Conservation (phyloP, 2,329 filamentous ascomycete genomes). For the Paracoccidioides lutzii region DNA sequence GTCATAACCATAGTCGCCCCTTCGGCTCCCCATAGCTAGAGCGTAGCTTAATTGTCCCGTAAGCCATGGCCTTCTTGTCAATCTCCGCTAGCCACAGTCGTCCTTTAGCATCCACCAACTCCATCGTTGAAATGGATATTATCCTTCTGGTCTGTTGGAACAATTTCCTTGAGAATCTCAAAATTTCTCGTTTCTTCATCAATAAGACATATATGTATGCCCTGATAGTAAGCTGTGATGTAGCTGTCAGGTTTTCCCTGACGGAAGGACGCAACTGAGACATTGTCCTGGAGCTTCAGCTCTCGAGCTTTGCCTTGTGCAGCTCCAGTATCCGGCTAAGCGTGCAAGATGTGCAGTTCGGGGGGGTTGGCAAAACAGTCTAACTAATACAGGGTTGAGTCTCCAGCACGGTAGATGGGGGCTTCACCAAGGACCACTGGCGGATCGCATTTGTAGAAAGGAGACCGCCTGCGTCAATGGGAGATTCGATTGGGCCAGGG, state of each 20-base stretch:
- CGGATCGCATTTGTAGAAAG: constrained; percentile 12
- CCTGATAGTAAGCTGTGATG: constrained; percentile 29
- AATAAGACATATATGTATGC: constrained; percentile 22
- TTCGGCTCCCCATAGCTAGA: constrained; percentile 18
- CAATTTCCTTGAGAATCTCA: constrained; percentile 27
- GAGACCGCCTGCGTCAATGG: constrained; percentile 8
- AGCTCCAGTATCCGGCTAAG: constrained; percentile 20
- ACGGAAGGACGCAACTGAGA: constrained; percentile 26
- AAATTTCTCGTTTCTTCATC: constrained; percentile 26
- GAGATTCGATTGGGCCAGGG: constrained; percentile 6
- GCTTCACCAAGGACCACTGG: constrained; percentile 21
- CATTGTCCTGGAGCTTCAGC: constrained; percentile 22
- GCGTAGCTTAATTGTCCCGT: constrained; percentile 20
- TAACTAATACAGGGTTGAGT: constrained; percentile 23
- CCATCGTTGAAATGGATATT: constrained; percentile 62
- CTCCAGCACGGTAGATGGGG: constrained; percentile 20
- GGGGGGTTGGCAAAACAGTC: constrained; percentile 20
- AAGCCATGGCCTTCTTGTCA: constrained; percentile 48
- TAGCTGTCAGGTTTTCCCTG: constrained; percentile 24
- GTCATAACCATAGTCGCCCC: constrained; percentile 28
- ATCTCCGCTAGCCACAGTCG: constrained; percentile 54
- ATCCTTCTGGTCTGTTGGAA: constrained; percentile 18
- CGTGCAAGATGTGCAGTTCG: constrained; percentile 23
- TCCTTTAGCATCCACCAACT: constrained; percentile 61
- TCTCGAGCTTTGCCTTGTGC: constrained; percentile 18